Evolutionary conservation across 805 yeast species (phyloP), one percentile per base, ranked within the genome.

Genomic region (Cyberlindnera mycetangii): DNA sequence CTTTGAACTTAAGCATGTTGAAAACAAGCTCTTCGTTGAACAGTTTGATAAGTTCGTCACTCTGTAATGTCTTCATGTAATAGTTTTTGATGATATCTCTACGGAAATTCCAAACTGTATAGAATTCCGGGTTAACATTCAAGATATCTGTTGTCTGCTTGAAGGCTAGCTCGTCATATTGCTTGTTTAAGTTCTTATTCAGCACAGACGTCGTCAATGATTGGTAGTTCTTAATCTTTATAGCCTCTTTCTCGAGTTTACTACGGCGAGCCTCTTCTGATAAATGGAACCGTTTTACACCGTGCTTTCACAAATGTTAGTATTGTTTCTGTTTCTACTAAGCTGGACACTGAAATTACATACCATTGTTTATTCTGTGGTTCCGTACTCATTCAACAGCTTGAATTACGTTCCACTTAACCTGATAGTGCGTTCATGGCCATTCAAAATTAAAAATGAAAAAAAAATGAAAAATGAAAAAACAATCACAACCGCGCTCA

Each of bases 41-140:
- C 7, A 66, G 58, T 4, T 58, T 53, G 32, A 53, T 58, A 16
- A 61, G 55, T n/a, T 59, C 58, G 10, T 57, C 55, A 0, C 33
- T 17, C 1, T 41, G 4, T 4, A 58, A 31, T 1, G 61, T 59
- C 25, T 32, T 44, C 36, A 32, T 31, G 28, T 44, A 50, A 31
- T 48, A 39, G 12, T 54, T 41, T 4, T 42, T 12, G 16, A 89
- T 65, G 3, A 85, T 79, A 51, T 87, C 93, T 43, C 97, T 74
- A 45, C 98, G 75, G 59, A 74, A 85, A 60, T 93, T 93, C 98
- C 98, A 93, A 0, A 79, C 71, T 0, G 97, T 81, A 62, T 90
- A 90, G 51, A 84, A 76, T 59, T 93, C 98, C 0, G 97, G 97
- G 56, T 90, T 89, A 40, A 76, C 57, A 8, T 70, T 64, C 17